phyloP scores from a whole-genome alignment of 2,329 filamentous ascomycete genomes.

The Penicillium sp. region DNA sequence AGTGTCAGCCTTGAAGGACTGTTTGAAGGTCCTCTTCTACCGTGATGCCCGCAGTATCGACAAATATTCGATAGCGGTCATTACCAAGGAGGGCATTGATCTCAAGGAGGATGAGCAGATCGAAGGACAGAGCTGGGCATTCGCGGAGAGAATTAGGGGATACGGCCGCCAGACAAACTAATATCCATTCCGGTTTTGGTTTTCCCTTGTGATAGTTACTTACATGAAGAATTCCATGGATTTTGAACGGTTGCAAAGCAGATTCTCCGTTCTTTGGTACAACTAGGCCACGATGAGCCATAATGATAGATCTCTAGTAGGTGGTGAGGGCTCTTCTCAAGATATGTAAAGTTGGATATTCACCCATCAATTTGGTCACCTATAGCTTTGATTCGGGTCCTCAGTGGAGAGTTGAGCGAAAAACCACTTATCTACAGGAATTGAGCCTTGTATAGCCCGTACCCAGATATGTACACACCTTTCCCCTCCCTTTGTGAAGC shows the following conservation, averaged over 20 bases:
- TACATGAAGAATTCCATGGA: slow-evolving; percentile 11
- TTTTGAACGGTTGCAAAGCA: background rate
- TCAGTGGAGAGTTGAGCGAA: no score
- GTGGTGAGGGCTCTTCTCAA: background rate
- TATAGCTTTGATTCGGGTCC: background rate
- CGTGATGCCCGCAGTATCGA: slow-evolving; percentile 91
- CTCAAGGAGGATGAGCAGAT: slow-evolving; percentile 81
- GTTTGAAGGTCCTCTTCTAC: slow-evolving; percentile 98
- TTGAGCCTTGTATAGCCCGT: no score
- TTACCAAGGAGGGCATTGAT: slow-evolving; percentile 86
- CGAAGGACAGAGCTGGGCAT: slow-evolving; percentile 96
- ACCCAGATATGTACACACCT: no score
- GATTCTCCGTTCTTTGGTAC: slow-evolving; percentile 4
- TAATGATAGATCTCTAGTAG: background rate
- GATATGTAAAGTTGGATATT: background rate
- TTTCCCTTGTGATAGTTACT: slow-evolving; percentile 6
- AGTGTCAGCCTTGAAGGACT: slow-evolving; percentile 78
- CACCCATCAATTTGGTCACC: background rate
- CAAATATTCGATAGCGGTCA: slow-evolving; percentile 83
- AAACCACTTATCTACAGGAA: no score
- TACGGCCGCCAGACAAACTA: slow-evolving; percentile 80
- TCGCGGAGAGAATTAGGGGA: slow-evolving; percentile 90
- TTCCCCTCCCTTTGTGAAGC: no score
- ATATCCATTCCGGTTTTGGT: background rate
- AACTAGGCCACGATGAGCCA: background rate